phyloP scores from a whole-genome alignment of 176 grass and related monocot genomes.

The Carex cristatella region DNA sequence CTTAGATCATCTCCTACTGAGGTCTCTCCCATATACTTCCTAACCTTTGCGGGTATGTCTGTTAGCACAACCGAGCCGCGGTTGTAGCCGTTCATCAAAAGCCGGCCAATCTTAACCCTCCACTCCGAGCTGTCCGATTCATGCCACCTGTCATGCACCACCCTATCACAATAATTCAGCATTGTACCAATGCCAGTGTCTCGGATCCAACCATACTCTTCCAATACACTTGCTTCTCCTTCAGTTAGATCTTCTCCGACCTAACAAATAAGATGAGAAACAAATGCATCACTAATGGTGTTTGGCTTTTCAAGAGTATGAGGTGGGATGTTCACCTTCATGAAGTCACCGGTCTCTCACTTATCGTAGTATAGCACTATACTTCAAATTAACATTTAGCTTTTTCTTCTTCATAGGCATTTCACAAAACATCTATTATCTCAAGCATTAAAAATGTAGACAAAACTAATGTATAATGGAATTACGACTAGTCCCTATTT shows the following conservation, averaged over 20 bases:
- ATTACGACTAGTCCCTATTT: not conserved
- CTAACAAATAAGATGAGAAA: constrained; percentile 25
- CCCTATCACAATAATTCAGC: constrained; percentile 75
- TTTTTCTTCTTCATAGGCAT: not conserved
- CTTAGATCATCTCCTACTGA: constrained; percentile 14
- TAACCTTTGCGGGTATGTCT: constrained; percentile 30
- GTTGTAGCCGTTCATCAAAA: constrained; percentile 59
- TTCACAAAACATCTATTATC: not conserved
- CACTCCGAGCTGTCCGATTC: constrained; percentile 45
- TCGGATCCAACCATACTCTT: constrained; percentile 77
- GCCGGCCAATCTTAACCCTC: constrained; percentile 70
- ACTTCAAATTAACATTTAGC: not conserved
- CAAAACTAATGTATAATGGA: not conserved
- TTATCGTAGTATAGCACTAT: not conserved
- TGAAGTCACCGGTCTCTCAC: not conserved
- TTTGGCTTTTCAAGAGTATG: not conserved
- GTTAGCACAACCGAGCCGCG: constrained; percentile 37
- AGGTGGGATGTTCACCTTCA: constrained; percentile 3
- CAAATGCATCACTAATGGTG: not conserved
- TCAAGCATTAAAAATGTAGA: not conserved
- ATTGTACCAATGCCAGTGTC: constrained; percentile 67
- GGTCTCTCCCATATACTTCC: constrained; percentile 10
- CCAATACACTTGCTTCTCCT: constrained; percentile 52
- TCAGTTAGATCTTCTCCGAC: constrained; percentile 65
- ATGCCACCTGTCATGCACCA: constrained; percentile 71